Conservation (phyloP, 306 rosid genomes). For the Rosa chinensis region DNA sequence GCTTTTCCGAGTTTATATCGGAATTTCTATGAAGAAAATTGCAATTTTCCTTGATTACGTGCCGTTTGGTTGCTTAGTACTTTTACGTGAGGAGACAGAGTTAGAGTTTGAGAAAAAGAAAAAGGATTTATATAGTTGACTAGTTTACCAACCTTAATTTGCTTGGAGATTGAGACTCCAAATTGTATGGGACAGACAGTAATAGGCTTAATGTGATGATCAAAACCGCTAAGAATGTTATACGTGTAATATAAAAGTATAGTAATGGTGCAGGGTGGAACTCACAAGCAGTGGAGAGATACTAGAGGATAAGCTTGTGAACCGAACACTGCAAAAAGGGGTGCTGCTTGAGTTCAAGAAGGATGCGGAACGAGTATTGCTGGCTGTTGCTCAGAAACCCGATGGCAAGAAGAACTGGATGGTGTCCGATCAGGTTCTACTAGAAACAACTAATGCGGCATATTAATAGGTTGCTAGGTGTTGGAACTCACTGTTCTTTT, state of each 20-base stretch:
- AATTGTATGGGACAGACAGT: background rate
- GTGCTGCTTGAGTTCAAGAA: constrained; percentile 86
- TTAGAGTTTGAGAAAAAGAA: background rate
- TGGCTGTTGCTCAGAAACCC: constrained; percentile 87
- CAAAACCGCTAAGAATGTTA: background rate
- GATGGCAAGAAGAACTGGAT: constrained; percentile 99
- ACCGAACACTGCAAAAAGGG: constrained; percentile 63
- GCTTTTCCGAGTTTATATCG: background rate
- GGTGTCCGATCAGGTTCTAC: constrained; percentile 98
- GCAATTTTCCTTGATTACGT: background rate
- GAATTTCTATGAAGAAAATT: background rate
- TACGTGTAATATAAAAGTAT: background rate
- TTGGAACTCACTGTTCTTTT: constrained; percentile 41
- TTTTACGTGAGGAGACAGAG: background rate
- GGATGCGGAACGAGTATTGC: constrained; percentile 75
- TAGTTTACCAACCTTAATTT: background rate
- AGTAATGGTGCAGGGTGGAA: constrained; percentile 43
- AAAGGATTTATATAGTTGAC: background rate
- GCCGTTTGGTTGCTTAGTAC: background rate
- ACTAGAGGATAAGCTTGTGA: constrained; percentile 64
- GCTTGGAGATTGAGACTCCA: background rate
- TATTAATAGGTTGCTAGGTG: constrained; percentile 95
- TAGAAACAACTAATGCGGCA: constrained; percentile 78
- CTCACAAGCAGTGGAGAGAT: constrained; percentile 55
- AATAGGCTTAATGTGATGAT: background rate